Base-by-base conservation (phyloP, 2,329 filamentous ascomycete species). In the Dichotomopilus funicola region DNA sequence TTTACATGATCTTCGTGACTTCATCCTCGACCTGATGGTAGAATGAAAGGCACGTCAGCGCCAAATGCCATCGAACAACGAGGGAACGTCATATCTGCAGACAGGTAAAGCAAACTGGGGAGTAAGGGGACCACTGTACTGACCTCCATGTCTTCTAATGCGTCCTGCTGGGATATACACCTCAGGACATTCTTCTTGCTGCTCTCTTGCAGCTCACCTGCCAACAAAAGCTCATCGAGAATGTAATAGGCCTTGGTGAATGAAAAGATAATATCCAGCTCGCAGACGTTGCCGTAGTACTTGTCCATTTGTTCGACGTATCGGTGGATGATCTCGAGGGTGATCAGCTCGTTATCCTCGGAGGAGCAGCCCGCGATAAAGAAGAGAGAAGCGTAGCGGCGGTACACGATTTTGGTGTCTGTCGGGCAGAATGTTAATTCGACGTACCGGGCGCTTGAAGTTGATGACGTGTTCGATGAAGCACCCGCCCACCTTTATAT, bases 301-400 rank as follows among this genome's bases (percentile, higher is more conserved):
- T 99, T 99, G 80, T 99, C 94, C 94, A 99, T 99, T 76, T 99
- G 94, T 74, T 99, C 94, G 69, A 99, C 94, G 72, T 99, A 99
- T 74, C 94, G 90, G 73, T 99, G 94, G 67, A 99, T 95, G 70
- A 99, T 91, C 73, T 99, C 94, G 70, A 99, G 89, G 31, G 90
- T 96, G 71, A 97, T 96, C 69, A 99, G 78, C 71, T 99, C 94
- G 74, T 99, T 99, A 74, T 99, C 94, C 61, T 90, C 91, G n/a
- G 91, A 91, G 53, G 91, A 87, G 76, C 91, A 96, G 66, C 94
- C 94, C 67, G 92, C 91, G 72, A 99, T 99, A 80, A 99, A 99
- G 80, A 97, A 99, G 60, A 99, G 86, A 57, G 94, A 97, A 59
- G 94, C 94, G 74, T 99, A 99, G 71, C 94, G 90, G 67, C 94